These are phyloP conservation scores for Solanum bukasovii DNA, from an alignment of 257 asterid species.

Conservation along the genomic window DNA sequence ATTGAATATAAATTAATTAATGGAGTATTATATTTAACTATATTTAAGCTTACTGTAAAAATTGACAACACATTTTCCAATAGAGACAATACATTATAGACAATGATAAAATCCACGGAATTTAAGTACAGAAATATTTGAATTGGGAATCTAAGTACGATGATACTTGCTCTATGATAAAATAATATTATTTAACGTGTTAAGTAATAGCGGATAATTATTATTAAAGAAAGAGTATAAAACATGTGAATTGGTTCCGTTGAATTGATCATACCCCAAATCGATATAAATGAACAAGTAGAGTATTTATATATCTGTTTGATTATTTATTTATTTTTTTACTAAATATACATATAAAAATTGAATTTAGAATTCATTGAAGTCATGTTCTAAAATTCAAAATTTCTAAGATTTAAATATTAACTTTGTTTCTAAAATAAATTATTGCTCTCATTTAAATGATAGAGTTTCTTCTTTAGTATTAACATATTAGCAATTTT, in stretches of 20 bases:
- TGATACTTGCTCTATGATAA: too few relatives aligned
- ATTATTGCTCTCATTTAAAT: background rate
- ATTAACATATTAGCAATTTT: background rate
- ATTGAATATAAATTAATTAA: background rate
- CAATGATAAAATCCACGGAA: background rate
- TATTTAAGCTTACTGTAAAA: background rate
- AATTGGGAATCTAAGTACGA: background rate
- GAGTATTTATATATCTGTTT: too few relatives aligned
- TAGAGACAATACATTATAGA: background rate
- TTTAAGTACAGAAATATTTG: background rate
- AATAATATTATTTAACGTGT: background rate
- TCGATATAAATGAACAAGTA: background rate
- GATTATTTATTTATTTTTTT: too few relatives aligned
- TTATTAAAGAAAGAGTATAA: too few relatives aligned
- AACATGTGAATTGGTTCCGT: too few relatives aligned
- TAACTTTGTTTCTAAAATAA: background rate
- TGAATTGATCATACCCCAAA: background rate
- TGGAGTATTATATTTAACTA: background rate
- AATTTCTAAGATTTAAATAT: too few relatives aligned
- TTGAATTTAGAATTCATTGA: background rate
- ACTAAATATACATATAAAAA: too few relatives aligned
- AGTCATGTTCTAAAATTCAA: background rate
- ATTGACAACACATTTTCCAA: background rate
- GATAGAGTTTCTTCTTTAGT: background rate
- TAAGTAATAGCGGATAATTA: too few relatives aligned